Evolutionary conservation across 805 yeast genomes (phyloP).

Genomic region (Candida montana): DNA sequence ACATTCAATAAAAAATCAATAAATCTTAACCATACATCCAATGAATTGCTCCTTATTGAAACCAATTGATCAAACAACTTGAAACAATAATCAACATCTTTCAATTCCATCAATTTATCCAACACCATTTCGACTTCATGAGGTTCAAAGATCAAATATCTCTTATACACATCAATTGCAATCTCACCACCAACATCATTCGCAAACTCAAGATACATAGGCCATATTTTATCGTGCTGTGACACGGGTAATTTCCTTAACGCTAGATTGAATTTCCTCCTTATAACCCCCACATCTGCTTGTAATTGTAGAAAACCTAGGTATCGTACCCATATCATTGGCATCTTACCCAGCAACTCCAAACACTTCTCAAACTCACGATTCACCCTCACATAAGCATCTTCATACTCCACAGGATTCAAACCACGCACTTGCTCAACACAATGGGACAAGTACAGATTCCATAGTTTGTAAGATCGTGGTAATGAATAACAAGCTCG

Average conservation of each 20-base stretch:
- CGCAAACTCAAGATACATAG: constrained; percentile 46
- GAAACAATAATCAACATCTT: constrained; percentile 26
- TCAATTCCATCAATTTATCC: constrained; percentile 29
- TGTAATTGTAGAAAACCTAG: constrained; percentile 36
- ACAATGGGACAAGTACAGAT: constrained; percentile 39
- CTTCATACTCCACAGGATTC: constrained; percentile 25
- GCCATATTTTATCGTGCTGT: constrained; percentile 55
- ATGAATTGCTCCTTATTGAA: constrained; percentile 34
- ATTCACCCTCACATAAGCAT: constrained; percentile 33
- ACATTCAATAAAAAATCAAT: constrained; percentile 33
- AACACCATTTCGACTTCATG: constrained; percentile 29
- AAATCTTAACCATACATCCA: constrained; percentile 44
- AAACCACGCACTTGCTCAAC: constrained; percentile 25
- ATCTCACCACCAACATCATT: constrained; percentile 35
- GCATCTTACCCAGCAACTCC: constrained; percentile 37
- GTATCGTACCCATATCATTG: constrained; percentile 48
- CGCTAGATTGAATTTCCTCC: constrained; percentile 45
- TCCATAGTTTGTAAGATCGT: constrained; percentile 53
- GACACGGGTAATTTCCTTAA: constrained; percentile 42
- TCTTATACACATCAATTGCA: constrained; percentile 24
- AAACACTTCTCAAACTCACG: constrained; percentile 44
- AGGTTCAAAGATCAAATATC: constrained; percentile 28
- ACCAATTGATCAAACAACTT: constrained; percentile 31
- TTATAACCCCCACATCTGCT: constrained; percentile 31
- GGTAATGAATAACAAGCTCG: constrained; percentile 44